Evolutionary conservation across 129 eudicot genomes (phyloP), one percentile per base, ranked within the genome.

Genomic region (Chrysanthemum lavandulifolium): DNA sequence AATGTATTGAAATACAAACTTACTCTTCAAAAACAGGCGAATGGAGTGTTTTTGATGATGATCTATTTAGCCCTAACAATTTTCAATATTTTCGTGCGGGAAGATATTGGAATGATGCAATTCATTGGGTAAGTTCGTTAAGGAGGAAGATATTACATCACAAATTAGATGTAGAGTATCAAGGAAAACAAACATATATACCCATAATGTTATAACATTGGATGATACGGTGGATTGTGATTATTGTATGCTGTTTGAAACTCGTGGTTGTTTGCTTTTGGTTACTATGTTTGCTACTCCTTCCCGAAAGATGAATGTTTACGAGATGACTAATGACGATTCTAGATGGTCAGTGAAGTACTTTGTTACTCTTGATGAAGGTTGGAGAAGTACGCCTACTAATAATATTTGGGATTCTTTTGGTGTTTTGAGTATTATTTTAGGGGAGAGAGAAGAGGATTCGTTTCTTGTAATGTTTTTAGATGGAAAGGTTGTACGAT

Each of bases 381-480:
- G 1, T 12, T 96, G 98, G 53, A 92, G 84, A 61, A 89, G 89
- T 85, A 88, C 85, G 6, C 98, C 98, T 47, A 36, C 43, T 5
- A 79, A 56, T 10, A 31, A 31, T 33, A 33, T 33, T 33, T 0
- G 43, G 7, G 43, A 40, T 40, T 7, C 10, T 40, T 40, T 40
- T 40, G 8, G 1, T 6, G 47, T 40, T 40, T 40, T 40, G 47
- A 40, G 47, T 6, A 40, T 40, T 40, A 40, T 0, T 6, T 40
- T 40, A 40, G 47, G 47, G 6, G 47, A 40, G 47, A 40, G 47
- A 6, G 10, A 40, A 40, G 47, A 40, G 9, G 47, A 40, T 40
- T 40, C 9, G 47, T 40, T 40, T 40, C 47, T 40, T 40, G 47
- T 40, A 40, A 40, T 6, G 9, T 40, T 7, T 40, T 40, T 40